A percentile compares a stretch with the other conserved stretches of the same genome.
Conservation (phyloP, 2,329 filamentous ascomycete genomes). For the Scedosporium minutisporum region DNA sequence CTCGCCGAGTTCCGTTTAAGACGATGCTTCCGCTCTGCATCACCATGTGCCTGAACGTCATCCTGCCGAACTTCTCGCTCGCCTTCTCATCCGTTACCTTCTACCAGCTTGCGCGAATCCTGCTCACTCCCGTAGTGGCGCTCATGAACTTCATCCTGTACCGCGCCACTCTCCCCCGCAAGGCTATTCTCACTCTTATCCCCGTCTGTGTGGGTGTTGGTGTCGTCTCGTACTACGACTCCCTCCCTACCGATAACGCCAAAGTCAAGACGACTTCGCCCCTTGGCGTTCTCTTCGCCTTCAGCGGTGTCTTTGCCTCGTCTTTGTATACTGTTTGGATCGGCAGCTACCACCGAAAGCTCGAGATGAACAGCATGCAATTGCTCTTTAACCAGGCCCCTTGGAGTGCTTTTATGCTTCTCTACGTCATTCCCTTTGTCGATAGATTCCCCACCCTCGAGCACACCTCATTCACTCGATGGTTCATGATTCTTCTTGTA, state of each 20-base stretch:
- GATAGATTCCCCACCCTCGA: slow-evolving; percentile 52
- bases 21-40: slow-evolving; percentile 55
- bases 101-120: slow-evolving; percentile 59
- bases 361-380: slow-evolving; percentile 60
- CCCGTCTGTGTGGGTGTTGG: slow-evolving; percentile 56
- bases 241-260: slow-evolving; percentile 36
- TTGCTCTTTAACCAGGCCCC: slow-evolving; percentile 60
- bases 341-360: slow-evolving; percentile 52
- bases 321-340: slow-evolving; percentile 63
- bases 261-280: slow-evolving; percentile 45
- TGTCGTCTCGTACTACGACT: slow-evolving; percentile 60
- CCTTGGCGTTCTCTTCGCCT: slow-evolving; percentile 55
- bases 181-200: slow-evolving; percentile 44
- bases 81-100: slow-evolving; percentile 60
- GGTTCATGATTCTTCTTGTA: slow-evolving; percentile 51
- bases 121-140: slow-evolving; percentile 56
- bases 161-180: slow-evolving; percentile 41
- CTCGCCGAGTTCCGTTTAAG: slow-evolving; percentile 42
- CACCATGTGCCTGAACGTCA: slow-evolving; percentile 60
- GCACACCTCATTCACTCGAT: slow-evolving; percentile 38
- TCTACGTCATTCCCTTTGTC: slow-evolving; percentile 57
- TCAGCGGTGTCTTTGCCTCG: slow-evolving; percentile 53
- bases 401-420: slow-evolving; percentile 49
- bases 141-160: slow-evolving; percentile 56
- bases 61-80: slow-evolving; percentile 58